These are phyloP conservation scores for Camptophora hylomeconis DNA, from an alignment of 2,329 filamentous ascomycete species.

Conservation along the genomic window DNA sequence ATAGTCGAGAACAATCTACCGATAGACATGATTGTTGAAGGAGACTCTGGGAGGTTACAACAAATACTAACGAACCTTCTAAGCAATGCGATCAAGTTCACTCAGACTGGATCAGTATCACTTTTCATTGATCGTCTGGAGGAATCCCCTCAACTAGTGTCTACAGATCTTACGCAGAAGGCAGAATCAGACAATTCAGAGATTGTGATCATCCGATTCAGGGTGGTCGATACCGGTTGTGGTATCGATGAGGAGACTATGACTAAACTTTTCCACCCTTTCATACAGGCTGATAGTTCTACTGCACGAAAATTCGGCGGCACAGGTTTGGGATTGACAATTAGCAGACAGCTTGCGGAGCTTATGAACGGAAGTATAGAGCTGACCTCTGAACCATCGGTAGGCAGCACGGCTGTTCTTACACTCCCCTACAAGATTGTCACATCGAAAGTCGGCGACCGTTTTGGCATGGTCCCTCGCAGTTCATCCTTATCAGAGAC, in stretches of 20 bases:
- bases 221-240: too few species aligned
- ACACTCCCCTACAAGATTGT: too few species aligned
- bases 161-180: slow-evolving; percentile 67
- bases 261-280: slow-evolving; percentile 78
- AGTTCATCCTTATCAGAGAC: too few species aligned
- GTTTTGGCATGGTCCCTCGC: too few species aligned
- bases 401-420: too few species aligned
- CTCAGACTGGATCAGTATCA: too few species aligned
- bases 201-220: slow-evolving; percentile 63
- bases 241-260: slow-evolving; percentile 28
- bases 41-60: slow-evolving; percentile 47
- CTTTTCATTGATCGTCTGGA: slow-evolving; percentile 64
- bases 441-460: too few species aligned
- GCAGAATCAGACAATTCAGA: slow-evolving; percentile 86
- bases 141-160: slow-evolving; percentile 56
- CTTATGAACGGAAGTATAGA: slow-evolving; percentile 81
- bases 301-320: slow-evolving; percentile 85
- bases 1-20: slow-evolving; percentile 32
- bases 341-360: slow-evolving; percentile 89
- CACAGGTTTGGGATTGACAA: slow-evolving; percentile 79
- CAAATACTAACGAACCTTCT: slow-evolving; percentile 52
- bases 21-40: slow-evolving; percentile 32
- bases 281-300: slow-evolving; percentile 83
- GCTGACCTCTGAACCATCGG: slow-evolving; percentile 61
- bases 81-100: slow-evolving; percentile 50